Base-by-base conservation (phyloP, 2,329 filamentous ascomycete species). In the Aspergillus unguis region DNA sequence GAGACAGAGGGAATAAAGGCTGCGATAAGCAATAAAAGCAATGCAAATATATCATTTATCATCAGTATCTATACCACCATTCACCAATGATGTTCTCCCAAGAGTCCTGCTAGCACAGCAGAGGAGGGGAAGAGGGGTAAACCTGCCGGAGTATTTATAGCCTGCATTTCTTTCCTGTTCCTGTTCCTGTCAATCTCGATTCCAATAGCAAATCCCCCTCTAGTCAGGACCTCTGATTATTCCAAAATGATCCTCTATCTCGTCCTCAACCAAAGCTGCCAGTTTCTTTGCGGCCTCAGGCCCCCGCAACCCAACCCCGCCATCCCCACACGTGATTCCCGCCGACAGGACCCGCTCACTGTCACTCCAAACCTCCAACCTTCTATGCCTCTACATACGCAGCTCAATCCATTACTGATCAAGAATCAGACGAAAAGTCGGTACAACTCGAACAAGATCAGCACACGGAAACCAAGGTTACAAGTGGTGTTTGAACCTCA, bases 291-390 rank as follows among this genome's bases (percentile, higher is more conserved):
- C 28, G 45, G 51, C 52, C 52, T 54, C 42, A 50, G 54, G 54
- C 51, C 51, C 37, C 29, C 32, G 25, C 44, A 46, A 17, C 43
- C 42, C 11, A 54, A 46, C 54, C 55, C 55, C 55, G 52, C 55
- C 42, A 55, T 57, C 35, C 36, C 45, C 35, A 28, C 55, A 57
- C 55, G 55, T 57, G 55, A 57, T 27, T 31, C 38, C 17, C 42
- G 41, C 23, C 44, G 43, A 53, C 40, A 43, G 31, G 53, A 52
- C 44, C 38, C 42, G 11, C 23, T 31, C 10, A 38, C 41, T n/a
- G 17, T n/a, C 7, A 32, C 46, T 28, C 37, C 42, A 17, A 5
- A 36, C 25, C n/a, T 28, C 23, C 29, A 32, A 17, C 17, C 17
- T 8, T 11, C 28, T 29, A 25, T 44, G 17, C 17, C 41, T 17